These are phyloP conservation scores for Eucalyptus sp. DNA, from an alignment of 345 rosid genomes.

Conservation along the genomic window DNA sequence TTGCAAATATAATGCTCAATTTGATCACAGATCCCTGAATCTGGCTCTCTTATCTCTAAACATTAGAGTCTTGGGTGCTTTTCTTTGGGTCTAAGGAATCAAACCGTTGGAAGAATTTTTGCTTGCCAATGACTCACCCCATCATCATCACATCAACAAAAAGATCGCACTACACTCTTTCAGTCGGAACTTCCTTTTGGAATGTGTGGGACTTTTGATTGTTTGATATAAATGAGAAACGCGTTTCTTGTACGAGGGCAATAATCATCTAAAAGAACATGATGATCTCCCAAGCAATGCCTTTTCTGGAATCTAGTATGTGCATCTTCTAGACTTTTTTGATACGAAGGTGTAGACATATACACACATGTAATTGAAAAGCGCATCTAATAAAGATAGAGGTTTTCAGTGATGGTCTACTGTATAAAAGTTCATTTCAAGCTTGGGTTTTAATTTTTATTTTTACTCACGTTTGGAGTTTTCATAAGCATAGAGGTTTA, in stretches of 20 bases:
- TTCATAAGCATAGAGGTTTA: neutral
- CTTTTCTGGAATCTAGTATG: neutral
- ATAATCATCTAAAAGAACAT: neutral
- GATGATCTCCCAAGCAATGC: neutral
- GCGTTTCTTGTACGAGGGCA: neutral
- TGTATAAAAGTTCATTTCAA: neutral
- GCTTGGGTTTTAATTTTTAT: neutral
- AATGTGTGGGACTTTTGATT: neutral
- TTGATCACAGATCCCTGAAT: neutral
- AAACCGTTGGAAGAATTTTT: neutral
- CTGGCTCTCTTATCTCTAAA: neutral
- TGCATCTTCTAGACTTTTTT: neutral
- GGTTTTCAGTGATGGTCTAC: neutral
- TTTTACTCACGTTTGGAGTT: neutral
- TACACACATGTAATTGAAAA: neutral
- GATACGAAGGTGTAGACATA: neutral
- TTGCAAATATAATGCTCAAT: neutral
- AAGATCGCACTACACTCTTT: neutral
- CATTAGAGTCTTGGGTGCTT: neutral
- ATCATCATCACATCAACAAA: neutral
- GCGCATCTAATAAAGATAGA: neutral
- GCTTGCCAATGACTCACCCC: neutral
- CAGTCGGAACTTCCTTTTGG: neutral
- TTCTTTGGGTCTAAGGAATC: neutral
- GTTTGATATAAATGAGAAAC: neutral